phyloP scores from a whole-genome alignment of 495 filamentous ascomycete species.

The Xanthoparmelia taractica region DNA sequence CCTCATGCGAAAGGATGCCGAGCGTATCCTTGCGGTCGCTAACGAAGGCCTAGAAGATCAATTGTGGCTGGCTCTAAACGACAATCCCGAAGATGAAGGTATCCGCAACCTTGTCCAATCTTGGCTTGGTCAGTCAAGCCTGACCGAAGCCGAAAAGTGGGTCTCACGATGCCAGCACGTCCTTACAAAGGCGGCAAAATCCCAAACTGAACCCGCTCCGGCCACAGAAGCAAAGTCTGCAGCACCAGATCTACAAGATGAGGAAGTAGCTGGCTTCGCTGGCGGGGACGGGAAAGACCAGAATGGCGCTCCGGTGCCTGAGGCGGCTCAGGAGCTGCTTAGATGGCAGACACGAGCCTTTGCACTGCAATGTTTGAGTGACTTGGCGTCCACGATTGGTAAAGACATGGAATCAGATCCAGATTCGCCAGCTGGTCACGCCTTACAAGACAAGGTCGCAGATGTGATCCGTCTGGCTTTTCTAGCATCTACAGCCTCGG shows the following conservation, averaged over 20 bases:
- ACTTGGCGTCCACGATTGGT: conserved; percentile 65
- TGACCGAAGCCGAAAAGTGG: conserved; percentile 72
- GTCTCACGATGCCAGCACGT: conserved; percentile 79
- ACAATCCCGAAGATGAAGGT: conserved; percentile 62
- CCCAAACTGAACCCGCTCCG: conserved; percentile 47
- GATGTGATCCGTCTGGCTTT: conserved; percentile 98
- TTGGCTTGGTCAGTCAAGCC: conserved; percentile 82
- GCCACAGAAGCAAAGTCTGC: conserved; percentile 42
- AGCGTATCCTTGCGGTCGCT: conserved; percentile 65
- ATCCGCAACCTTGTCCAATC: conserved; percentile 76
- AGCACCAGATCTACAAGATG: conserved; percentile 75
- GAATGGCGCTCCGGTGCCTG: conserved; percentile 51
- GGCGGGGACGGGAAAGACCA: conserved; percentile 55
- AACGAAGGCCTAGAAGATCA: conserved; percentile 77
- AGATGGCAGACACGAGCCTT: conserved; percentile 96
- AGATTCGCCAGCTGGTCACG: conserved; percentile 61
- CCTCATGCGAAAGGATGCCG: conserved; percentile 84
- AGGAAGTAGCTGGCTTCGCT: conserved; percentile 93
- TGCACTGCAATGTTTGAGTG: conserved; percentile 83
- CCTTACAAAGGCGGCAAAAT: conserved; percentile 69
- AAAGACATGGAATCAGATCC: conserved; percentile 64
- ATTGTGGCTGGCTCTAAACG: conserved; percentile 81
- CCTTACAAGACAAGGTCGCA: conserved; percentile 74
- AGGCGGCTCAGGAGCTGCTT: conserved; percentile 73
- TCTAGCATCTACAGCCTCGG: conserved; percentile 88